These are phyloP conservation scores for Anethum foeniculum DNA, from an alignment of 140 eudicot genomes.

Conservation along the genomic window DNA sequence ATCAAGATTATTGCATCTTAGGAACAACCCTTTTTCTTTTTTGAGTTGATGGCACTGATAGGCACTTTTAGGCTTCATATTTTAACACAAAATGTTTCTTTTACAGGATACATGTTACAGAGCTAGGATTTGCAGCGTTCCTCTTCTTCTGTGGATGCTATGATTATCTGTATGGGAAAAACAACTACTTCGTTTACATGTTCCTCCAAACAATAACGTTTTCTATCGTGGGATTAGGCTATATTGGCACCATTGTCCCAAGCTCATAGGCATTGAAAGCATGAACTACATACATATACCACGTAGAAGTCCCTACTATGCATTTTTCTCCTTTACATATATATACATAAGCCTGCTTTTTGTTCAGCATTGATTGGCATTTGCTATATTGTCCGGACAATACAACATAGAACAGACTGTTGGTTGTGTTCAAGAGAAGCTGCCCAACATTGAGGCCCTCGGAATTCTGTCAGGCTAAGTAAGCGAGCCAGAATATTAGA, in stretches of 20 bases:
- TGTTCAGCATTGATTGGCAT: constrained; percentile 12
- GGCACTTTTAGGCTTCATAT: not conserved
- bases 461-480: not conserved
- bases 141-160: constrained; percentile 84
- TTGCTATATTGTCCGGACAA: not conserved
- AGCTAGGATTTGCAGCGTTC: constrained; percentile 75
- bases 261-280: constrained; percentile 31
- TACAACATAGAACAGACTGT: not conserved
- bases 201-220: constrained; percentile 89
- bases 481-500: constrained; percentile 1
- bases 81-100: not conserved
- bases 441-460: not conserved
- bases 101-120: constrained; percentile 65
- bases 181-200: constrained; percentile 79
- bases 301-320: not conserved
- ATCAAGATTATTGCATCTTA: not conserved
- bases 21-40: not conserved
- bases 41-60: not conserved
- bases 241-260: constrained; percentile 87
- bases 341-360: not conserved
- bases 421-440: constrained; percentile 8
- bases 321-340: not conserved
- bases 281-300: not conserved
- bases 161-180: constrained; percentile 71
- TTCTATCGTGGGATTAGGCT: constrained; percentile 83